Conservation (phyloP, 345 rosid species). For the Tarenaya hassleriana region DNA sequence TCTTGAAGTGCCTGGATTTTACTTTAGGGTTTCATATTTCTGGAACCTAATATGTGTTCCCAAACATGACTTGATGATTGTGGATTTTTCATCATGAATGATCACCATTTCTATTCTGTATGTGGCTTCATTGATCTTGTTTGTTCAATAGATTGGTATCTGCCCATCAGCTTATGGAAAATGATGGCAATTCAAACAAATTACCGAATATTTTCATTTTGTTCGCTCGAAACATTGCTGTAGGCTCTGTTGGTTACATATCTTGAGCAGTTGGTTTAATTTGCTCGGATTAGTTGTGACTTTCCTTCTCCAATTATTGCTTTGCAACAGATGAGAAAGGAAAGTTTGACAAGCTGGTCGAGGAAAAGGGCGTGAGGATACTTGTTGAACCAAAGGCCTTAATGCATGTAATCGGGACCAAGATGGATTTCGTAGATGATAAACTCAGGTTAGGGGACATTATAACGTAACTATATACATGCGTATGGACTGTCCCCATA, state of each 20-base stretch:
- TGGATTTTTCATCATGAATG: no score
- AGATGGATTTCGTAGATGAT: slow-evolving; percentile 82
- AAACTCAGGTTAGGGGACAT: slow-evolving; percentile 57
- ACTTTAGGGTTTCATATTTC: no score
- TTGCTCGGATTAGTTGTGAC: neutral
- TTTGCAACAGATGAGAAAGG: slow-evolving; percentile 77
- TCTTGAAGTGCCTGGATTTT: no score
- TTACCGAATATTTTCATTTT: no score
- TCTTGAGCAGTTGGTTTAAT: neutral
- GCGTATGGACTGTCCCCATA: no score
- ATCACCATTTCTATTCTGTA: no score
- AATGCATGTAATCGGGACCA: slow-evolving; percentile 86
- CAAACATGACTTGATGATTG: no score
- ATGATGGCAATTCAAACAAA: neutral
- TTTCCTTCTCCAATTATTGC: neutral
- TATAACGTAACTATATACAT: no score
- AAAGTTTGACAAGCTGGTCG: slow-evolving; percentile 70
- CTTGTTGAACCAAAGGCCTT: slow-evolving; percentile 82
- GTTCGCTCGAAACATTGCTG: neutral
- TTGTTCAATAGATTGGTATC: no score
- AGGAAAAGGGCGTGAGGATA: slow-evolving; percentile 75
- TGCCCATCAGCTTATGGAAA: no score
- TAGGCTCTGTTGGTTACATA: neutral
- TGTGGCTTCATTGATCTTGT: no score
- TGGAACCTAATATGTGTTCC: no score